Percentiles rank a stretch among this genome's conserved stretches.
Conservation (phyloP, 352 stramenopile species). For the Globisporangium apiculatum region DNA sequence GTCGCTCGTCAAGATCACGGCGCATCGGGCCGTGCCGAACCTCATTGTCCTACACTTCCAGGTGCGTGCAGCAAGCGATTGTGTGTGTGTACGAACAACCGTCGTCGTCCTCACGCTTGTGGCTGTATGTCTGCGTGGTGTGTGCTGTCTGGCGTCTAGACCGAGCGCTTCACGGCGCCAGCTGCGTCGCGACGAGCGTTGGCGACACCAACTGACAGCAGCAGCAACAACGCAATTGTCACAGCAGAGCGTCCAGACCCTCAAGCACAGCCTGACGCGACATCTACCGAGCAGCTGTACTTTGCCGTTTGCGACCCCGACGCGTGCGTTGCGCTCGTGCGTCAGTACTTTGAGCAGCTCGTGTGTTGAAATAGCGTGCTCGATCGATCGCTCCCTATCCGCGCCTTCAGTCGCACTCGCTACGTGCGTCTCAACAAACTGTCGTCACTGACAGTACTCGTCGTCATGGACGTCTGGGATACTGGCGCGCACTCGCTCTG, state of each 20-base stretch:
- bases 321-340: slow-evolving; percentile 12
- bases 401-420: no score
- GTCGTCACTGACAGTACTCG: no score
- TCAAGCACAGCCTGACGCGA: not conserved
- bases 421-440: no score
- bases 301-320: slow-evolving; percentile 14
- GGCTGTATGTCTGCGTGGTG: not conserved
- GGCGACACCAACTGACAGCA: no score
- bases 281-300: slow-evolving; percentile 7
- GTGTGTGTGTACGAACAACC: no score
- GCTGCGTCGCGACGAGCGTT: not conserved
- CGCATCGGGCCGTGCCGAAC: slow-evolving; percentile 47
- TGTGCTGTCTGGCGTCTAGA: not conserved
- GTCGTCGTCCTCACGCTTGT: not conserved
- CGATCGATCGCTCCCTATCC: no score
- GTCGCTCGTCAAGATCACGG: slow-evolving; percentile 47
- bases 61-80: slow-evolving; percentile 18
- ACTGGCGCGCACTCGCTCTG: no score
- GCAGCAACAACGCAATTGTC: no score
- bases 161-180: slow-evolving; percentile 3
- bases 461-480: no score
- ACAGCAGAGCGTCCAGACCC: not conserved
- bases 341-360: slow-evolving; percentile 14
- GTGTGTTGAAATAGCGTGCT: not conserved
- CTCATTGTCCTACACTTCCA: slow-evolving; percentile 72